Percentiles rank a stretch among this genome's conserved stretches.
Conservation (phyloP, 352 stramenopile genomes). For the Globisporangium uncinulatum region DNA sequence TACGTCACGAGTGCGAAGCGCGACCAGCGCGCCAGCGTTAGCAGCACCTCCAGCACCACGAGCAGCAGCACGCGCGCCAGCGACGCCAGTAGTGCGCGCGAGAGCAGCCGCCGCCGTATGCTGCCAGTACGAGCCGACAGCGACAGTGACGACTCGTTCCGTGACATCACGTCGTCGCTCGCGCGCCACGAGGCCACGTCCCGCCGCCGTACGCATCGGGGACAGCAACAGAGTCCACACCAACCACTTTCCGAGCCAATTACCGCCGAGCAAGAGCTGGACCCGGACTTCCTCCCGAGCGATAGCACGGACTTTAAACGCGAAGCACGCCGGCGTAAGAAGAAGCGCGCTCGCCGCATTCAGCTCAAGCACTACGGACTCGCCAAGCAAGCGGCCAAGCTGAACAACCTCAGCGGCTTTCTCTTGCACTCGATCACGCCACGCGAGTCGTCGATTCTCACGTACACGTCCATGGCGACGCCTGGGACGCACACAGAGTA, state of each 20-base stretch:
- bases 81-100: slow-evolving; percentile 6
- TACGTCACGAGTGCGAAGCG: slow-evolving; percentile 11
- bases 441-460: slow-evolving; percentile 38
- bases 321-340: slow-evolving; percentile 9
- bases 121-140: background rate
- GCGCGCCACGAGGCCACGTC: slow-evolving; percentile 15
- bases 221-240: background rate
- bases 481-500: slow-evolving; percentile 59
- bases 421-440: slow-evolving; percentile 58
- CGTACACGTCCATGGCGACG: slow-evolving; percentile 39
- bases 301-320: slow-evolving; percentile 15
- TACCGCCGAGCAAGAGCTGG: background rate
- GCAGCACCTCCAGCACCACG: slow-evolving; percentile 15
- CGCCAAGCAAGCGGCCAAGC: slow-evolving; percentile 17
- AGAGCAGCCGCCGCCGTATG: background rate
- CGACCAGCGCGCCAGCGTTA: slow-evolving; percentile 10
- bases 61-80: slow-evolving; percentile 14
- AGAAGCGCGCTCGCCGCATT: slow-evolving; percentile 12
- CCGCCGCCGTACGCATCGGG: slow-evolving; percentile 9
- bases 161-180: slow-evolving; percentile 7
- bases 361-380: slow-evolving; percentile 19
- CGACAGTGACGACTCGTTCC: slow-evolving; percentile 4
- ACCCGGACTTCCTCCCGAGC: slow-evolving; percentile 18
- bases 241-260: background rate
- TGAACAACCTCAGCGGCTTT: slow-evolving; percentile 49